Evolutionary conservation across 805 yeast genomes (phyloP), one percentile per base, ranked within the genome.

Genomic region (Candida nemodendra): DNA sequence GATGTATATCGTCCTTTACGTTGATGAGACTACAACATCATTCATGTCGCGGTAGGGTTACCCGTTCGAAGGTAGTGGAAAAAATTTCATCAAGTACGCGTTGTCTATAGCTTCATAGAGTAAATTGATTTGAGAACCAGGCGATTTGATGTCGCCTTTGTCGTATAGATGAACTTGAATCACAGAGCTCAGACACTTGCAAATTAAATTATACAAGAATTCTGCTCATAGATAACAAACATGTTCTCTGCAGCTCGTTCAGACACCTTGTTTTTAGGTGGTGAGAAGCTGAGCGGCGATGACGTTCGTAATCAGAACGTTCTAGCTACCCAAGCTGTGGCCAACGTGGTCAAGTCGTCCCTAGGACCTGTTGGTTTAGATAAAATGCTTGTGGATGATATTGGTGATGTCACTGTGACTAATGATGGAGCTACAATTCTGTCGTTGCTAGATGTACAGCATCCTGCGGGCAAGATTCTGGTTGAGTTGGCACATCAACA

Each of bases 401-500:
- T 93, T 65, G 99, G 99, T 47, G 99, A 95, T 66, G 97, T 93
- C 31, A 90, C 96, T 5, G 97, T 93, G 34, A 93, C 99, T 31
- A 93, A 93, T 65, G 99, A 93, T 65, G 99, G 99, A 50, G 99
- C 99, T 42, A 93, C 99, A 4, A 93, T 93, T 54, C 71, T 93
- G 47, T 76, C 88, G 8, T 66, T 95, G 36, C 71, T 93, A 48
- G 99, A 93, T 60, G 98, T 93, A 35, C 96, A 93, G 66, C 99
- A 93, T 63, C 99, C 99, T 24, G 99, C 99, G 1, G 99, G 98
- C 13, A 91, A 89, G 68, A 93, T 93, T 53, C 71, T 93, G 41
- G 99, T 93, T 34, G 98, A 93, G 59, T 74, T 93, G 57, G 99
- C 99, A 2, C 96, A 93, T 64, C 98, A 93, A 64, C 99, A 93